Base-by-base conservation (phyloP, 306 rosid genomes). In the Trifolium fragiferum region DNA sequence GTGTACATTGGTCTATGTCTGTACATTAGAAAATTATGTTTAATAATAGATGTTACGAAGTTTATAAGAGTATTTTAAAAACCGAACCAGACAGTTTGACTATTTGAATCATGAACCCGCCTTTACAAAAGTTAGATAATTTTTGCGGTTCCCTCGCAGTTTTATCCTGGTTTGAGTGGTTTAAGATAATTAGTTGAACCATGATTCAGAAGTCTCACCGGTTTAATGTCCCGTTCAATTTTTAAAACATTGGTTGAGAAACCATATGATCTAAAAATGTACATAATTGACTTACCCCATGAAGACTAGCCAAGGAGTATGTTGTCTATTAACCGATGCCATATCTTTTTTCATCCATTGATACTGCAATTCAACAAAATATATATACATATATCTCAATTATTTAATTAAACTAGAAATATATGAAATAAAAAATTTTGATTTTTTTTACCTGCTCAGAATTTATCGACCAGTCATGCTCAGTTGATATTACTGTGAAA, bases 1-100 rank as follows among this genome's bases (percentile, higher is more conserved):
- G 82, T 62, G 82, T 93, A 93, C 96, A 93, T 91, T 0, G 90
- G 97, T 72, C 97, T 93, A 72, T 93, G 98, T 73, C 98, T 93
- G 95, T 81, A 85, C 49, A 58, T 44, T 20, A 10, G 6, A 64
- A 19, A 38, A 7, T 11, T 47, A 37, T 46, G 59, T 11, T 77
- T 71, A 23, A 40, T 71, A 23, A 40, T 66, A 49, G 27, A 72
- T 67, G 10, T 21, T 43, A 8, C 25, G 58, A 55, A 27, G 40
- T 66, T 49, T 30, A 30, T 18, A 25, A 6, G 32, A 54, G 1
- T 54, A 54, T 54, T 54, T 54, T 11, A 3, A 54, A 54, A 20
- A 54, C 7, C 1, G 18, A 19, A 49, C 61, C 6, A 11, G n/a
- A 21, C 3, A 5, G 32, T 55, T 55, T 2, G 10, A 11, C n/a